Evolutionary conservation across 768 basidiomycete species (phyloP), one percentile per base, ranked within the genome.

Genomic region (Mycena vitilis): DNA sequence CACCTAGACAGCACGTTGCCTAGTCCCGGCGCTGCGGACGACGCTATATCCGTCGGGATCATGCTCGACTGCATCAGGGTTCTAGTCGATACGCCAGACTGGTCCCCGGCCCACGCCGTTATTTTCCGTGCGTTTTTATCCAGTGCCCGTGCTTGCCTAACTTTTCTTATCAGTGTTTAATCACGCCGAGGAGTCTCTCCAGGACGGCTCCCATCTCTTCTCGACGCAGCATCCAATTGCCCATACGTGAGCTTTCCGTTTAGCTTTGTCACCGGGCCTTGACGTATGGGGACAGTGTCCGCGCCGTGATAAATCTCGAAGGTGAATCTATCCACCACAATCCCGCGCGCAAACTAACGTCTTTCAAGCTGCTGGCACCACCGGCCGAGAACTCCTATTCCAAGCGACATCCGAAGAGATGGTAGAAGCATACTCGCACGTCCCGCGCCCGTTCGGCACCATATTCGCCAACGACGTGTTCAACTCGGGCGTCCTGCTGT

Each of bases 351-450:
- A 63, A 47, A 15, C 22, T 70, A 12, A 69, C 60, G 53, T 45
- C 59, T 9, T 20, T 47, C 38, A 22, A 92, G 96, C 94, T 70
- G 95, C 95, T 45, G 97, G 96, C 0, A 90, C 91, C 2, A 89
- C 88, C 8, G 96, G 97, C 0, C 92, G 90, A 34, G 96, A 96
- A 73, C 80, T 98, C 10, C 86, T 98, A 18, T 99, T 99, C 83
- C 97, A 99, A 82, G 97, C 96, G 0, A 98, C 96, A 0, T 95
- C 94, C 7, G 89, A 95, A 74, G 88, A 98, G 78, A 98, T 99
- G 96, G 93, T 98, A 7, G 85, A 91, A 55, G 96, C 95, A 0
- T 96, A 96, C 75, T 88, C 93, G 0, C 86, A 90, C 72, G 94
- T 94, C 0, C 95, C 95, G 4, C 85, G 93, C 72, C 96, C 97